These are phyloP conservation scores for Aspergillus cavernicola DNA, from an alignment of 495 filamentous ascomycete genomes.

Conservation along the genomic window DNA sequence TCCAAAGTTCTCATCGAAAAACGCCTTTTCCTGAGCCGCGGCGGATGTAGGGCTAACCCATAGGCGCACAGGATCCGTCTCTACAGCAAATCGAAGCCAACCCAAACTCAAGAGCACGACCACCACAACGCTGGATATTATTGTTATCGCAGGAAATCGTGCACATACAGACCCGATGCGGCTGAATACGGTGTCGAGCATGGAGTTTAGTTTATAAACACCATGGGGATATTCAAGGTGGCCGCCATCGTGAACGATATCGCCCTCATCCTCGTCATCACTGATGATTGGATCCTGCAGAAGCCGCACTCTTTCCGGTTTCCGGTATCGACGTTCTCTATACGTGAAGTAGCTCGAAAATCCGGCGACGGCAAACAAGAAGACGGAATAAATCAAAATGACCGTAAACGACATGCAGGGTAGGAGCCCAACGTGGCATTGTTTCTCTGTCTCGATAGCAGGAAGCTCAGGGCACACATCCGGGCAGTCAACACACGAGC, in stretches of 20 bases:
- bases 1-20: slow-evolving; percentile 93
- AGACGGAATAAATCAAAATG: slow-evolving; percentile 76
- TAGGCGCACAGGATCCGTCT: slow-evolving; percentile 82
- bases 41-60: slow-evolving; percentile 94
- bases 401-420: slow-evolving; percentile 91
- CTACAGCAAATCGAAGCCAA: slow-evolving; percentile 81
- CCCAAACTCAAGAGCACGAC: slow-evolving; percentile 76
- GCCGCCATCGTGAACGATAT: slow-evolving; percentile 66
- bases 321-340: slow-evolving; percentile 63
- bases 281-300: slow-evolving; percentile 78
- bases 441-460: slow-evolving; percentile 58
- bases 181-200: slow-evolving; percentile 74
- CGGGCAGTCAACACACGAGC: slow-evolving; percentile 90
- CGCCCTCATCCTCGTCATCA: slow-evolving; percentile 82
- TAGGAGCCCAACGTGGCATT: slow-evolving; percentile 79
- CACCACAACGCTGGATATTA: slow-evolving; percentile 61
- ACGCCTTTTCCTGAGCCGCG: slow-evolving; percentile 87
- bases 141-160: slow-evolving; percentile 79
- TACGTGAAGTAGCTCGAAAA: slow-evolving; percentile 72
- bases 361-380: slow-evolving; percentile 63
- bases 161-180: slow-evolving; percentile 79
- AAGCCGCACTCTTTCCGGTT: slow-evolving; percentile 77
- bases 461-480: slow-evolving; percentile 78
- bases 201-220: slow-evolving; percentile 73
- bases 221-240: slow-evolving; percentile 65